Percentiles rank a stretch among this genome's conserved stretches.
Conservation (phyloP, 306 rosid species). For the Malus orientalis region DNA sequence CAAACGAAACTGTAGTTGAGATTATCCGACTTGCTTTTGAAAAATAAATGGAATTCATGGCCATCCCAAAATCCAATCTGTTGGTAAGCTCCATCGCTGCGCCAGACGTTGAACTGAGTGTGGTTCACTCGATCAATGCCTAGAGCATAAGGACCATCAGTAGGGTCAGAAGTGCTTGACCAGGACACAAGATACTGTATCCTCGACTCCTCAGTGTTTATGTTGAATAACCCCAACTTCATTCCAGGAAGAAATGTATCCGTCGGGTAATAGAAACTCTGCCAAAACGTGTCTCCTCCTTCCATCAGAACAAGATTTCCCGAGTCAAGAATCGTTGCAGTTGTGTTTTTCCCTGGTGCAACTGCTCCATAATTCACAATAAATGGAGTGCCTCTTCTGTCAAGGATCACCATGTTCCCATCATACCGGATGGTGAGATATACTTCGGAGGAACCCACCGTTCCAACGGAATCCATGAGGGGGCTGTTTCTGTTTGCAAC, state of each 20-base stretch:
- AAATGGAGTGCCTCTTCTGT: not conserved
- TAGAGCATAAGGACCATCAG: not conserved
- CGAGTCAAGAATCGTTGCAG: not conserved
- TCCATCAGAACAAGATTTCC: slow-evolving; percentile 14
- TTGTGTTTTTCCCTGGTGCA: not conserved
- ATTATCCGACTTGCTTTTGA: not conserved
- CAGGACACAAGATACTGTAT: slow-evolving; percentile 9
- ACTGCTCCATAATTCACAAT: not conserved
- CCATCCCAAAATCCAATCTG: slow-evolving; percentile 19
- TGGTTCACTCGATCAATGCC: not conserved
- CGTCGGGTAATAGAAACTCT: slow-evolving; percentile 11
- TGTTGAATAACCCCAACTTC: slow-evolving; percentile 13
- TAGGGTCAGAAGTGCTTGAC: slow-evolving; percentile 4
- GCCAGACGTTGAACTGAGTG: slow-evolving; percentile 8
- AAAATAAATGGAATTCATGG: slow-evolving; percentile 2
- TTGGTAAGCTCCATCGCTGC: not conserved
- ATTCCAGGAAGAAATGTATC: slow-evolving; percentile 22
- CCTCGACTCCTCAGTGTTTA: not conserved
- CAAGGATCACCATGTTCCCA: slow-evolving; percentile 10
- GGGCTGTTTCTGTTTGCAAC: slow-evolving; percentile 10
- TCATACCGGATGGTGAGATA: slow-evolving; percentile 1
- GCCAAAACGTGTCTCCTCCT: not conserved
- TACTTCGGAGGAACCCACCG: not conserved
- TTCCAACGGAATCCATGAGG: not conserved
- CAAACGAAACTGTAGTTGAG: slow-evolving; percentile 5